These are phyloP conservation scores for Trichoderma citrinoviride DNA, from an alignment of 2,329 filamentous ascomycete species.

Conservation along the genomic window DNA sequence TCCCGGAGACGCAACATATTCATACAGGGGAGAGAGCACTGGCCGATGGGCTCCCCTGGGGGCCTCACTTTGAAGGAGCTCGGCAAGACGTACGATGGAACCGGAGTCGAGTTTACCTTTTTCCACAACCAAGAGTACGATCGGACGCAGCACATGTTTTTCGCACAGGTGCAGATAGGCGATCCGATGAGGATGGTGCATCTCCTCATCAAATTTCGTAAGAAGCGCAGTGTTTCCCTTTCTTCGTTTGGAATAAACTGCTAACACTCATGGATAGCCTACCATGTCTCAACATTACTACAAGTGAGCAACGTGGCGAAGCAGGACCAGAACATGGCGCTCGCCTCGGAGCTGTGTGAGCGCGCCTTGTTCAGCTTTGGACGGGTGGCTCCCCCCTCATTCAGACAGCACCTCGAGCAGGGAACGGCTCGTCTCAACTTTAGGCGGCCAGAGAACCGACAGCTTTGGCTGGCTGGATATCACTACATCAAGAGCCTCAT, in stretches of 20 bases:
- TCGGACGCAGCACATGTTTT: conserved; percentile 71
- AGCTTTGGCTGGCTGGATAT: conserved; percentile 87
- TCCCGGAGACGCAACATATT: conserved; percentile 77
- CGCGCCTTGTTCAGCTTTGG: conserved; percentile 91
- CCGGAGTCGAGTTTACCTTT: conserved; percentile 69
- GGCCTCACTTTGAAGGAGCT: conserved; percentile 77
- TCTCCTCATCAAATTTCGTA: conserved; percentile 53
- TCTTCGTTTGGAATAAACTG: not conserved
- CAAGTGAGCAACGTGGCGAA: conserved; percentile 91
- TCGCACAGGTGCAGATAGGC: conserved; percentile 74
- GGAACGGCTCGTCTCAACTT: conserved; percentile 83
- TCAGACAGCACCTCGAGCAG: conserved; percentile 69
- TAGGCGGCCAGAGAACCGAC: conserved; percentile 77
- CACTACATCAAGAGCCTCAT: conserved; percentile 83
- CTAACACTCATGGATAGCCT: conserved; percentile 50
- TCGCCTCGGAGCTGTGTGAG: conserved; percentile 84
- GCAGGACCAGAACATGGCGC: conserved; percentile 82
- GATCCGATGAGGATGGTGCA: conserved; percentile 80
- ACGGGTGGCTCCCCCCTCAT: conserved; percentile 80
- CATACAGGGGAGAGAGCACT: conserved; percentile 81
- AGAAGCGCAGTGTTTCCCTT: conserved; percentile 26
- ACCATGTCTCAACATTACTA: conserved; percentile 90
- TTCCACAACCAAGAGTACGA: conserved; percentile 73
- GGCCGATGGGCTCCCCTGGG: conserved; percentile 75
- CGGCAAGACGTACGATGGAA: conserved; percentile 46